Evolutionary conservation across 139 green algal species (phyloP).

Genomic region (Chlorella vulgaris): DNA sequence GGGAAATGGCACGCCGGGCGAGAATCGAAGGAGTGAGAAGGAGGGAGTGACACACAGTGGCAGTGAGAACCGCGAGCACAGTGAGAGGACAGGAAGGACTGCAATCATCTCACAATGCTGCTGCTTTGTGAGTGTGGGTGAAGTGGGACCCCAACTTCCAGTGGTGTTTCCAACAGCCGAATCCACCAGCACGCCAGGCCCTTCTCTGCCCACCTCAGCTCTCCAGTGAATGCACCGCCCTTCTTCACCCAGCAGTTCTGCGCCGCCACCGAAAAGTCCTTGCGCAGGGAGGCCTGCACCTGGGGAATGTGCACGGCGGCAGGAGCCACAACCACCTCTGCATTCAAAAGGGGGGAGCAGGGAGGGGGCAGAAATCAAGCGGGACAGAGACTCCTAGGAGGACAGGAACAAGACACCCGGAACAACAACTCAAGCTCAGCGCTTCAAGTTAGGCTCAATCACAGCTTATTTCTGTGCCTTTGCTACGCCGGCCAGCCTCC

Average conservation of each 20-base stretch:
- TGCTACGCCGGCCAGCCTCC: too few species aligned
- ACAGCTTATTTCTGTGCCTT: too few species aligned
- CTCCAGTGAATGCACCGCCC: conserved; percentile 93
- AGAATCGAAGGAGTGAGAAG: too few species aligned
- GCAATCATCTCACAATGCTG: too few species aligned
- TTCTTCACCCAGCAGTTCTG: conserved; percentile 89
- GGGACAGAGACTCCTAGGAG: neutral
- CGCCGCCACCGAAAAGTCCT: conserved; percentile 76
- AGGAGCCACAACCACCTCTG: conserved; percentile 92
- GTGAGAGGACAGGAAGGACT: too few species aligned
- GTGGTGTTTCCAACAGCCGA: too few species aligned
- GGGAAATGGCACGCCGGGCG: conserved; percentile 60
- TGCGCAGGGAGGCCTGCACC: conserved; percentile 62
- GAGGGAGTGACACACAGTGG: too few species aligned
- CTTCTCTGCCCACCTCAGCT: conserved; percentile 58
- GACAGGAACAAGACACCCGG: neutral
- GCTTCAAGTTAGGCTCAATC: too few species aligned
- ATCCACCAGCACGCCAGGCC: neutral
- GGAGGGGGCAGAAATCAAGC: neutral
- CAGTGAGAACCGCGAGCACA: too few species aligned
- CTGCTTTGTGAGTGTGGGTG: too few species aligned
- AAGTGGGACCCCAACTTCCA: too few species aligned
- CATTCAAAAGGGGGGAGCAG: neutral
- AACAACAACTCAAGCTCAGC: too few species aligned
- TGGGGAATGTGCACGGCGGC: conserved; percentile 87